Evolutionary conservation across 2,329 filamentous ascomycete species (phyloP).

Genomic region (Paecilomyces variotii): DNA sequence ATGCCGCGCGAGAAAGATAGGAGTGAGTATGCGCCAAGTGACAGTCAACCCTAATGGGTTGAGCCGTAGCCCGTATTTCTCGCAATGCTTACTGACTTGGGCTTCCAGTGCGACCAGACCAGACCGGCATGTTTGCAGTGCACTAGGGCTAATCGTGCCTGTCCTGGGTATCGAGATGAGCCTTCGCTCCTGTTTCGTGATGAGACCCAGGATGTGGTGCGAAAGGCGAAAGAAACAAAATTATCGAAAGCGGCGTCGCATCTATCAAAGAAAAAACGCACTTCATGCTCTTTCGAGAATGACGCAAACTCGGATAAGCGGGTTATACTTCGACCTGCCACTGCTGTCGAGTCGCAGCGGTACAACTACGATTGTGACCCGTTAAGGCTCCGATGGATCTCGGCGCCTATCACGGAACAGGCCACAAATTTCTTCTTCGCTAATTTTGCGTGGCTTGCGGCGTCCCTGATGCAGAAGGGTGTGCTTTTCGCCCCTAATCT

Average conservation of each 20-base stretch:
- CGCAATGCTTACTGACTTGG: slow-evolving; percentile 3
- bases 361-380: neutral
- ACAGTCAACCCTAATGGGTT: slow-evolving; percentile 9
- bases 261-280: neutral
- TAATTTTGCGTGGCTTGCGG: slow-evolving; percentile 24
- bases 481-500: slow-evolving; percentile 13
- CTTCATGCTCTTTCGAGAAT: slow-evolving; percentile 6
- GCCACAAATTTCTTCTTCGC: slow-evolving; percentile 27
- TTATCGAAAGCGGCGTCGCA: slow-evolving; percentile 3
- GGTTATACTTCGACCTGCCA: neutral
- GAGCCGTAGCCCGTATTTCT: neutral
- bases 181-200: slow-evolving; percentile 59
- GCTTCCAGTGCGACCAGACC: slow-evolving; percentile 51
- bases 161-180: slow-evolving; percentile 58
- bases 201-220: slow-evolving; percentile 55
- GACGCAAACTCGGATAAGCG: neutral
- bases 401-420: slow-evolving; percentile 8
- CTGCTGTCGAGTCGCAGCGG: neutral
- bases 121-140: slow-evolving; percentile 57
- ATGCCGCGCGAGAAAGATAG: slow-evolving; percentile 28
- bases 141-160: slow-evolving; percentile 50
- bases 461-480: slow-evolving; percentile 17
- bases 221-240: slow-evolving; percentile 39
- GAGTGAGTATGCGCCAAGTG: slow-evolving; percentile 1
- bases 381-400: neutral